These are phyloP conservation scores for Lunasporangiospora selenospora DNA, from an alignment of 192 early-diverging fungal genomes.

Conservation along the genomic window DNA sequence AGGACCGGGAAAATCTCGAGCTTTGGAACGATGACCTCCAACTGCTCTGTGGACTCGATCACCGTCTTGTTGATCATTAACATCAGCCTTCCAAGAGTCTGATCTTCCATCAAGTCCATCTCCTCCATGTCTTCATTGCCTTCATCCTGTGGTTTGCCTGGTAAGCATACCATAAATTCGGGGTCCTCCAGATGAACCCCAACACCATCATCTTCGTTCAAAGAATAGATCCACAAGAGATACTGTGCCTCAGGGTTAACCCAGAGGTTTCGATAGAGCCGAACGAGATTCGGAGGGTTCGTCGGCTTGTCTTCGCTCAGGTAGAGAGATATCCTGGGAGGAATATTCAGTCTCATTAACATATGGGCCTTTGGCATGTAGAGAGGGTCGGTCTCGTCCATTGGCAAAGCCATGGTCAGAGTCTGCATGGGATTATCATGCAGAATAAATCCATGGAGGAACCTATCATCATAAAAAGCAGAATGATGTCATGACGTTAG, in stretches of 20 bases:
- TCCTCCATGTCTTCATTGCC: constrained; percentile 13
- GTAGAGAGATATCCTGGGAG: constrained; percentile 21
- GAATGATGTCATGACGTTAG: too few relatives aligned
- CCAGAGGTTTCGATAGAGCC: constrained; percentile 25
- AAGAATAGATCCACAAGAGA: constrained; percentile 40
- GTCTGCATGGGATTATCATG: constrained; percentile 54
- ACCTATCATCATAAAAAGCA: constrained; percentile 31
- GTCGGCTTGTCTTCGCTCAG: not conserved
- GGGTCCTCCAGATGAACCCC: constrained; percentile 28
- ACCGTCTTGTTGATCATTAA: constrained; percentile 10
- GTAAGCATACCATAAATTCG: constrained; percentile 5
- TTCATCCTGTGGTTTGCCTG: not conserved
- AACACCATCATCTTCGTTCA: constrained; percentile 44
- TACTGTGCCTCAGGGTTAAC: constrained; percentile 16
- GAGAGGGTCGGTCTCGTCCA: constrained; percentile 31
- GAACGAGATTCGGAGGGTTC: constrained; percentile 4
- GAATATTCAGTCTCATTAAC: constrained; percentile 15
- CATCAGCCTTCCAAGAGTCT: constrained; percentile 16
- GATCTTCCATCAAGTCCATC: constrained; percentile 21
- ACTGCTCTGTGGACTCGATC: constrained; percentile 1
- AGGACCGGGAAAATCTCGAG: constrained; percentile 34
- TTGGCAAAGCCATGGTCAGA: constrained; percentile 23
- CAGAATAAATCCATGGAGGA: constrained; percentile 72
- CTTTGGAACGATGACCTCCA: constrained; percentile 13
- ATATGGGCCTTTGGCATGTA: constrained; percentile 46